Base-by-base conservation (phyloP, 2,329 filamentous ascomycete genomes). In the Alternaria dauci region DNA sequence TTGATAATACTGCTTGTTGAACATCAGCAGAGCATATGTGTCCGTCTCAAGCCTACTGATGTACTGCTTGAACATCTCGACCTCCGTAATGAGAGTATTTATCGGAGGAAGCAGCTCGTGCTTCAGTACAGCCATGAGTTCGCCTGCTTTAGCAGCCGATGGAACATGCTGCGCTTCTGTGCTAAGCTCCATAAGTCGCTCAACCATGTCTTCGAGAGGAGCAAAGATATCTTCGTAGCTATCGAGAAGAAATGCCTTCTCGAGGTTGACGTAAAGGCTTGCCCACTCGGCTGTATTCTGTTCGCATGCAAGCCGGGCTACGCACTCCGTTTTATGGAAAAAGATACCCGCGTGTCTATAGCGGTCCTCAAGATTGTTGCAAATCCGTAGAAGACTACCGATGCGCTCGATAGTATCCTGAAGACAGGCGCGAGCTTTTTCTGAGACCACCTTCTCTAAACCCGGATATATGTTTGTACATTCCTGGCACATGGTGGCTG, bases 191-290 rank as follows among this genome's bases (percentile, higher is more conserved):
- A 32, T 26, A 20, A 50, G 46, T 7, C 32, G 32, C 8, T 25
- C 18, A 1, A 41, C 7, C n/a, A 50, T 11, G 5, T 30, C 39
- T 0, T 4, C 26, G 3, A 56, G 26, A 16, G 20, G 18, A 9
- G 39, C 44, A 16, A 62, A 56, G 38, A 62, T 38, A 3, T 26
- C 47, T 16, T 55, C 16, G 30, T 63, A 63, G 25, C 52, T 43
- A 6, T 25, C 12, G 5, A 30, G 8, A 25, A 43, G 8, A 23
- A 62, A 62, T 8, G 41, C n/a, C 4, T 38, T 26, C 18, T 55
- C 42, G n/a, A 62, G 44, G 5, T 9, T 14, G 5, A 12, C n/a
- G 6, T 47, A 43, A 16, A 7, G 32, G 23, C 2, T 1, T 53
- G 8, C 23, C 14, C 8, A 8, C 30, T 25, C 7, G 8, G 16